A percentile compares a stretch with the other conserved stretches of the same genome.
Conservation (phyloP, 2,329 filamentous ascomycete genomes). For the Colletotrichum theobromicola region DNA sequence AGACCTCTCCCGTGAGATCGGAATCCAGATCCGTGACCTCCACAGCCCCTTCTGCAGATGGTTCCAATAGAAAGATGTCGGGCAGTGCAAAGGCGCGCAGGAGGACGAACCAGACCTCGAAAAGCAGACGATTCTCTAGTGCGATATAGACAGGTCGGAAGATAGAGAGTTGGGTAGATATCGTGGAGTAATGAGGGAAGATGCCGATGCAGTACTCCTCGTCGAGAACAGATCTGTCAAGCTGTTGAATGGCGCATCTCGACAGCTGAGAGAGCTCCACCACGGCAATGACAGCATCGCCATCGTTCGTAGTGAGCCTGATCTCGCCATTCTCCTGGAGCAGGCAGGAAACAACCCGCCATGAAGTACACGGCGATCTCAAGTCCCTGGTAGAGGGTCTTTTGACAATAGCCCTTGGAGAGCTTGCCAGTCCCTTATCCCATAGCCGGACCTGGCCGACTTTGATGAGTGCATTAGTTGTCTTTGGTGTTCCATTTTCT, state of each 20-base stretch:
- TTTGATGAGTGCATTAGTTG: constrained; percentile 80
- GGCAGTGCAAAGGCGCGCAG: constrained; percentile 90
- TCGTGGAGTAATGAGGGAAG: constrained; percentile 88
- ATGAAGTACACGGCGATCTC: constrained; percentile 63
- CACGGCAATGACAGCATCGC: constrained; percentile 78
- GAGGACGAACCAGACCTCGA: constrained; percentile 96
- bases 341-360: constrained; percentile 90
- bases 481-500: constrained; percentile 25
- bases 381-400: constrained; percentile 63
- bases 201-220: constrained; percentile 95
- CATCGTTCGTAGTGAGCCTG: constrained; percentile 86
- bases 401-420: constrained; percentile 61
- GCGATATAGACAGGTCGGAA: constrained; percentile 90
- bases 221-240: constrained; percentile 89
- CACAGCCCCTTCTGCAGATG: constrained; percentile 44
- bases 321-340: constrained; percentile 94
- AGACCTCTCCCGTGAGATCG: constrained; percentile 54
- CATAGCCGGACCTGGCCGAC: constrained; percentile 90
- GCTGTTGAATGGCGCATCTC: constrained; percentile 85
- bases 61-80: constrained; percentile 77
- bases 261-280: constrained; percentile 90
- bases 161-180: constrained; percentile 74
- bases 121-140: constrained; percentile 85
- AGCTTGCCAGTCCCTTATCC: constrained; percentile 74
- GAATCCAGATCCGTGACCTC: constrained; percentile 43